Evolutionary conservation across 169 alveolate species (phyloP), one percentile per base, ranked within the genome.

Genomic region (Cryptosporidium xiaoi): DNA sequence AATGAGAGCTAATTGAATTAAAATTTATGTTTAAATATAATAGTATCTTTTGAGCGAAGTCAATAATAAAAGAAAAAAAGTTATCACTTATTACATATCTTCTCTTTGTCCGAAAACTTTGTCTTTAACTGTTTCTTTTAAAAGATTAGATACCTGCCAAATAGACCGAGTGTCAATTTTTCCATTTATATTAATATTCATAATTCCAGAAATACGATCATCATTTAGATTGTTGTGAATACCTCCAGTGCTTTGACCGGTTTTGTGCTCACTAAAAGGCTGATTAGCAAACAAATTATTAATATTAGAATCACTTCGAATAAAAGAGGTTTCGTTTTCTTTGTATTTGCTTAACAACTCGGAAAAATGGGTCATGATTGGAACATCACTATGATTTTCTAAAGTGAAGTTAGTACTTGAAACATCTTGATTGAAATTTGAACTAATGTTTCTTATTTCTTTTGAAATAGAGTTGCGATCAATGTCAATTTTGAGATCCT

Each of bases 71-170:
- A 6, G 24, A 7, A 20, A 55, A 27, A 13, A 7, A 7, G 12
- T 20, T 20, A 10, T 1, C 31, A 15, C 46, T 12, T 20, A 27
- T 12, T 50, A 29, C 8, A 13, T 20, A 10, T 34, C 51, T 16
- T 56, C 18, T 40, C 16, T n/a, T 44, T 56, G 71, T 8, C 87
- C 87, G 56, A 77, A 77, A 77, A 77, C 87, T 15, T 60, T 77
- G 29, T 77, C 87, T 27, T 77, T 77, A 15, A 77, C 87, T 10
- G 87, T 77, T 7, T 77, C 87, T 50, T 77, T 77, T n/a, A 77
- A 53, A 13, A 77, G 71, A 62, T 77, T 77, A 33, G 87, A 77
- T 8, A 77, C 87, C 34, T 77, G 87, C 87, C 87, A 77, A 44
- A 77, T 77, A 24, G 69, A 13, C n/a, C 56, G 71, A 1, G 62